A percentile compares a stretch with the other conserved stretches of the same genome.
Conservation (phyloP, 345 rosid species). For the Aquilaria malaccensis region DNA sequence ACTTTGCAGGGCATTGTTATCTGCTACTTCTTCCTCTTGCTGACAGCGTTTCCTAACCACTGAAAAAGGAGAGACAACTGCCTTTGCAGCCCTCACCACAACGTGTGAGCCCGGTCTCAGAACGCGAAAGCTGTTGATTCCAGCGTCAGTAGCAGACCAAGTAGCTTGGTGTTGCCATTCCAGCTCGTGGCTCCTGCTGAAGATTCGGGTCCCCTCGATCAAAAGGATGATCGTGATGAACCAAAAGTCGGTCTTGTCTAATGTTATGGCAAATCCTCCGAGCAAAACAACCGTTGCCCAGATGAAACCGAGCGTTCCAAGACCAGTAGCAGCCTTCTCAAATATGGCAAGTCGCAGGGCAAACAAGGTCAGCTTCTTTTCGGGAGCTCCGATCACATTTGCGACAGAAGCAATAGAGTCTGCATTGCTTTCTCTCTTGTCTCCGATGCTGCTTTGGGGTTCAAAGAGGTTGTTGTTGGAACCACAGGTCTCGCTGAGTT, state of each 20-base stretch:
- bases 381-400: slow-evolving; percentile 42
- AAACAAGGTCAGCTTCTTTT: slow-evolving; percentile 76
- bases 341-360: slow-evolving; percentile 76
- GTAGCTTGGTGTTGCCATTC: slow-evolving; percentile 97
- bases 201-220: slow-evolving; percentile 79
- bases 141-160: slow-evolving; percentile 63
- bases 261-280: slow-evolving; percentile 82
- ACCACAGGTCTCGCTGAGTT: slow-evolving; percentile 38
- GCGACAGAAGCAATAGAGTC: slow-evolving; percentile 24
- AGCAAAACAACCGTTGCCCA: slow-evolving; percentile 97
- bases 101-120: slow-evolving; percentile 40
- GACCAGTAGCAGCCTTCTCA: slow-evolving; percentile 77
- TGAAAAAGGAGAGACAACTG: slow-evolving; percentile 17
- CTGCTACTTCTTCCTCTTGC: slow-evolving; percentile 12
- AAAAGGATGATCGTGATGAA: slow-evolving; percentile 65
- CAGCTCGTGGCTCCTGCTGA: slow-evolving; percentile 87
- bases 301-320: slow-evolving; percentile 84
- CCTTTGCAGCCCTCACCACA: slow-evolving; percentile 23
- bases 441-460: slow-evolving; percentile 34
- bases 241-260: slow-evolving; percentile 83
- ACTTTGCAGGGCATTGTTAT: slow-evolving; percentile 1
- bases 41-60: slow-evolving; percentile 20
- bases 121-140: slow-evolving; percentile 64
- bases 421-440: slow-evolving; percentile 38
- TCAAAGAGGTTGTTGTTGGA: slow-evolving; percentile 52